phyloP scores from a whole-genome alignment of 2,329 filamentous ascomycete genomes.

The Claviceps africana region DNA sequence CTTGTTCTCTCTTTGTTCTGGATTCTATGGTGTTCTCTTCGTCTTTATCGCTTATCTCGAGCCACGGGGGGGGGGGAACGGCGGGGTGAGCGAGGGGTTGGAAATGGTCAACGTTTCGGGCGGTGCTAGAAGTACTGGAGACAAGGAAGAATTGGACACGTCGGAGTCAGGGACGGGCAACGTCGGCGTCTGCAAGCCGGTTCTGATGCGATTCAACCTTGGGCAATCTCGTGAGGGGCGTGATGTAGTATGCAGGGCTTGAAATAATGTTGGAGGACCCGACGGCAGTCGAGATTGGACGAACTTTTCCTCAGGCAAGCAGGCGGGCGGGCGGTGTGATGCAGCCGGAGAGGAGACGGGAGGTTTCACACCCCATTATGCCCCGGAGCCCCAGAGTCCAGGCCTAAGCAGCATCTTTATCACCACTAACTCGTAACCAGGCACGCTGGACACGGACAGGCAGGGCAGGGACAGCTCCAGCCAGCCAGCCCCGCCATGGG shows the following conservation, averaged over 20 bases:
- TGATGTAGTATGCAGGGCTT: not conserved
- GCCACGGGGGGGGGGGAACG: not conserved
- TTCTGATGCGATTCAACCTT: not conserved
- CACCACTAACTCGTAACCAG: too few species aligned
- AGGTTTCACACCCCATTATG: too few species aligned
- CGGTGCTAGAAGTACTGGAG: not conserved
- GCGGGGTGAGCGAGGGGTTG: slow-evolving; percentile 1
- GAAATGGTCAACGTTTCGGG: not conserved
- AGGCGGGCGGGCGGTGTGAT: not conserved
- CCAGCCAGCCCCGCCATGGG: not conserved
- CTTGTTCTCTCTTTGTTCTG: slow-evolving; percentile 8
- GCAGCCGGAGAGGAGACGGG: too few species aligned
- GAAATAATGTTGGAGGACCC: not conserved
- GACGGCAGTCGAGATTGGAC: not conserved
- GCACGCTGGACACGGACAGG: too few species aligned
- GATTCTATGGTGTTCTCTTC: not conserved
- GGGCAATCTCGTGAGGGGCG: not conserved
- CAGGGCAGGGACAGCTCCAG: too few species aligned
- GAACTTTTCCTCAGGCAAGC: not conserved
- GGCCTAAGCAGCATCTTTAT: too few species aligned
- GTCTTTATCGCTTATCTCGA: slow-evolving; percentile 5
- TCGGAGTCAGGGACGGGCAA: too few species aligned
- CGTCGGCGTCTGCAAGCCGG: not conserved
- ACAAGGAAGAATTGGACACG: not conserved
- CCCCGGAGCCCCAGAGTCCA: too few species aligned